Base-by-base conservation (phyloP, 2,329 filamentous ascomycete genomes). In the Ascochyta viciae-villosae region DNA sequence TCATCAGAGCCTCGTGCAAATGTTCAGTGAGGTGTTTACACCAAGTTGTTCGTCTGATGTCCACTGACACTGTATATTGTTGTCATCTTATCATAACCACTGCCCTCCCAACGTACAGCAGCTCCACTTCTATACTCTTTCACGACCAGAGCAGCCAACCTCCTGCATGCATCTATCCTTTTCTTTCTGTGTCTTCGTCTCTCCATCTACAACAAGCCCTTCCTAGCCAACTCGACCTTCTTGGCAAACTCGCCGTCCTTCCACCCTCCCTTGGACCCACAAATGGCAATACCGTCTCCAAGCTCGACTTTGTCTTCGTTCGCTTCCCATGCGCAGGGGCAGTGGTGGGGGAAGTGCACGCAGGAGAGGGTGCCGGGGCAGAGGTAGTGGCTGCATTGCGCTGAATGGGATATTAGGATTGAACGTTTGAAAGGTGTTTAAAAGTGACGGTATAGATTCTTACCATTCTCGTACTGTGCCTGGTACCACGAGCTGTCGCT, bases 281-380 rank as follows among this genome's bases (percentile, higher is more conserved):
- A 95, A 42, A 92, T 80, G 37, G 89, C 84, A 64, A 87, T 86
- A 0, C 90, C 90, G 4, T 93, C 89, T 5, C 82, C 85, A 79
- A 91, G 76, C 87, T 91, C 82, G 76, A 87, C 72, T 83, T 91
- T 78, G 77, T 88, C 67, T 78, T 91, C 75, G 78, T 87, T 70
- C 79, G 83, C 58, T 65, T 83, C 75, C 82, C 90, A 96, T 2
- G 92, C 83, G 78, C 95, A 99, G 26, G 95, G 95, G 77, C 95
- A 99, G 78, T 99, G 95, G 75, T 98, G 94, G 1, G 95, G 93
- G 79, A 96, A 95, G 74, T 96, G 89, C 6, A 99, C 95, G 80
- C 95, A 99, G 33, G 93, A 90, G 57, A 99, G 85, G 0, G 95
- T 98, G 62, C 92, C 91, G 2, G 95, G 93, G 74, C 95, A 99